phyloP scores from a whole-genome alignment of 1,139 yeast genomes.

The Debaryomyces singareniensis region DNA sequence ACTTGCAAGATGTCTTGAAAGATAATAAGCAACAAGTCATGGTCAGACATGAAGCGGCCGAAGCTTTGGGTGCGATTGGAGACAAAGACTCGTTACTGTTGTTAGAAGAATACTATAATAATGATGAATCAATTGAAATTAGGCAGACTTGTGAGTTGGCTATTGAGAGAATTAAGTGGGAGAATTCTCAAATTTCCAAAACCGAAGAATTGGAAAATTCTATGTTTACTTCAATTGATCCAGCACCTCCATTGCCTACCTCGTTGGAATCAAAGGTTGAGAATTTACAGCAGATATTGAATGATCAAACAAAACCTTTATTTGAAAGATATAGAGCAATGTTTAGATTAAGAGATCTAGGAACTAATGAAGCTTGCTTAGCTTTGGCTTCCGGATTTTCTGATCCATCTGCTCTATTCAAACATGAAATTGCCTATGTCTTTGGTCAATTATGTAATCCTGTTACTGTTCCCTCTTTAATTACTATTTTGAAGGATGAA shows the following conservation, averaged over 20 bases:
- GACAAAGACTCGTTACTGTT: slow-evolving; percentile 68
- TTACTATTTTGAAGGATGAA: slow-evolving; percentile 70
- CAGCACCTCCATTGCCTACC: slow-evolving; percentile 91
- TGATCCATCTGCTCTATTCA: slow-evolving; percentile 88
- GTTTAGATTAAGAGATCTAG: slow-evolving; percentile 95
- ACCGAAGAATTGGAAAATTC: slow-evolving; percentile 70
- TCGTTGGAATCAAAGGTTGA: slow-evolving; percentile 52
- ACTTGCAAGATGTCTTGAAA: slow-evolving; percentile 64
- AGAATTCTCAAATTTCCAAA: slow-evolving; percentile 57
- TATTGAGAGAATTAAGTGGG: slow-evolving; percentile 92
- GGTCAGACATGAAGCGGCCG: slow-evolving; percentile 99
- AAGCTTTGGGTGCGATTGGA: slow-evolving; percentile 95
- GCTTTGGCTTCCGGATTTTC: slow-evolving; percentile 88
- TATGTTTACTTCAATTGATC: slow-evolving; percentile 83
- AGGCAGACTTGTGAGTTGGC: slow-evolving; percentile 98
- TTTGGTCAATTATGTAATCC: slow-evolving; percentile 97
- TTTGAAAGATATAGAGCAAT: slow-evolving; percentile 97
- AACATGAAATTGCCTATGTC: slow-evolving; percentile 97
- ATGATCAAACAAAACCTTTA: slow-evolving; percentile 70
- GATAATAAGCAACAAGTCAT: slow-evolving; percentile 74
- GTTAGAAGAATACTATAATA: slow-evolving; percentile 53
- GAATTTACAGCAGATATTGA: slow-evolving; percentile 61
- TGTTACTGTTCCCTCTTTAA: slow-evolving; percentile 80
- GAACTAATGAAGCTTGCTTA: slow-evolving; percentile 83
- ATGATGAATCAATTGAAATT: slow-evolving; percentile 82